Evolutionary conservation across 345 rosid genomes (phyloP).

Genomic region (Eucalyptus erythrocorys): DNA sequence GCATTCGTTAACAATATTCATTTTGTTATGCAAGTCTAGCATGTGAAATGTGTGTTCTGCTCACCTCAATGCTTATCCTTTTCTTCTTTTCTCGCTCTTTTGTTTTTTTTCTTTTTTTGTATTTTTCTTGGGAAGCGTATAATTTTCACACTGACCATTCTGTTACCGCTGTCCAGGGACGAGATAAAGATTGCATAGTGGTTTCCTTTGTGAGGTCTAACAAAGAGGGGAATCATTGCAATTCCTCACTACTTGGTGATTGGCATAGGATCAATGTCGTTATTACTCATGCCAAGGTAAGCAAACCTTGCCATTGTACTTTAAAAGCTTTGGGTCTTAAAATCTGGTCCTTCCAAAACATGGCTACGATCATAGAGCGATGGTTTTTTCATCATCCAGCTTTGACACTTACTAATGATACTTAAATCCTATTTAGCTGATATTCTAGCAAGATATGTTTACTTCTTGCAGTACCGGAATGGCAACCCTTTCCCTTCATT

Average conservation of each 20-base stretch:
- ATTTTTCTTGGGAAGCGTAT: background rate
- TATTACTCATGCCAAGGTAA: conserved; percentile 83
- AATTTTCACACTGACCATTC: background rate
- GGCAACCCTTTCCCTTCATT: background rate
- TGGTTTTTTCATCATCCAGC: background rate
- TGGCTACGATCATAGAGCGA: background rate
- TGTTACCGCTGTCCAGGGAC: conserved; percentile 37
- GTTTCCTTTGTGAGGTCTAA: conserved; percentile 72
- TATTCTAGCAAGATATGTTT: background rate
- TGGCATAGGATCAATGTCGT: conserved; percentile 98
- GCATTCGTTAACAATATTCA: background rate
- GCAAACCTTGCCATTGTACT: background rate
- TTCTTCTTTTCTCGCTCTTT: background rate
- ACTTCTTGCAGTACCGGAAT: background rate
- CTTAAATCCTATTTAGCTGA: background rate
- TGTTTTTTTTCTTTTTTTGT: background rate
- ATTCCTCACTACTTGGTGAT: conserved; percentile 76
- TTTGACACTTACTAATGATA: background rate
- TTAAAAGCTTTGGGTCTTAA: background rate
- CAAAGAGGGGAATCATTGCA: conserved; percentile 45
- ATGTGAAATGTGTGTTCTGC: background rate
- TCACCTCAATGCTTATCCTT: background rate
- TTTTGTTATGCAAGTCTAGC: background rate
- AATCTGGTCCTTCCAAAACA: background rate
- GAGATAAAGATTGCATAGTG: conserved; percentile 90